Base-by-base conservation (phyloP, 208 protist species). In the Endotrypanum monterogeii region DNA sequence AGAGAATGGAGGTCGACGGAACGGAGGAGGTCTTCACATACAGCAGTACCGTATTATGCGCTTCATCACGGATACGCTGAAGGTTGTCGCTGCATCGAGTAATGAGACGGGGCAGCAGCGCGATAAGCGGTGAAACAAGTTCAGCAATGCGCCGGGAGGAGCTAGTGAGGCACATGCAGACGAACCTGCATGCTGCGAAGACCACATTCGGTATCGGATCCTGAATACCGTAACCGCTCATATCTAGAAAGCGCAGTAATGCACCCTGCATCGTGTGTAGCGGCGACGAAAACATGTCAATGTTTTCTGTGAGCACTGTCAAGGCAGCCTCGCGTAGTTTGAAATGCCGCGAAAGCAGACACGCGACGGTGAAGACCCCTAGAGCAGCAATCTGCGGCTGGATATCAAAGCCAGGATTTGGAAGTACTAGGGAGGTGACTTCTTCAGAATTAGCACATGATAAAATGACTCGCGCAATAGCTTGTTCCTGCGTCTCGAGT, bases 141-240 rank as follows among this genome's bases (percentile, higher is more conserved):
- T 35, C 62, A 12, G 48, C 30, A 23, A 93, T 76, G 52, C 84
- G 88, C 14, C 84, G 55, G 52, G 76, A 48, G 28, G 87, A 74
- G 55, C 92, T 89, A 1, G 65, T 74, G 12, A 97, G 70, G 20
- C 79, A 65, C 78, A 87, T 89, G 28, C 89, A 84, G 2, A 98
- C 79, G 80, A 95, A 93, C 0, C 62, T 83, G 71, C 89, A 94
- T 8, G 82, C 75, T 1, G 88, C 86, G n/a, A 85, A 77, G 1
- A 96, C 88, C 4, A 96, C 89, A 54, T 87, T 92, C 23, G 90
- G 87, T 28, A 98, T 89, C 6, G 79, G 67, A 68, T 98, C 94
- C 67, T 96, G 92, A 54, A 98, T 71, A 3, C 94, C 94, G 48
- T 87, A 89, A 14, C 71, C 71, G 70, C 91, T 95, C 46, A 86